These are phyloP conservation scores for Bombardia bombarda DNA, from an alignment of 495 filamentous ascomycete genomes.

Conservation along the genomic window DNA sequence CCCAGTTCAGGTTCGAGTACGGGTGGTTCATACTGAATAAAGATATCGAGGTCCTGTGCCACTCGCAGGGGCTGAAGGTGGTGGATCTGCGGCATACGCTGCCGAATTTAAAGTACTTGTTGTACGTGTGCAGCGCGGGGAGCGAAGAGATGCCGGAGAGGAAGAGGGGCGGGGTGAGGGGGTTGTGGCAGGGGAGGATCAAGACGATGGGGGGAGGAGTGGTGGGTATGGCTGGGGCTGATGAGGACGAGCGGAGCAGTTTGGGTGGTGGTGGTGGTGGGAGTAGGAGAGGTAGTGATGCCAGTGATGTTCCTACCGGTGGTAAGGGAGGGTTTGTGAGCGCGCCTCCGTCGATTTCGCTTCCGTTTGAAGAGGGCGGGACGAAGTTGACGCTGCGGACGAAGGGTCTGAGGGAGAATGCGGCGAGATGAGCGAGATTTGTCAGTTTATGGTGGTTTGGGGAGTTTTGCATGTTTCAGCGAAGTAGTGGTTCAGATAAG, in stretches of 20 bases:
- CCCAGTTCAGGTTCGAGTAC: slow-evolving; percentile 87
- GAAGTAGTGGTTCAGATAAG: too few relatives aligned
- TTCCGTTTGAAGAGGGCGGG: slow-evolving; percentile 33
- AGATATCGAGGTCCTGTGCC: slow-evolving; percentile 79
- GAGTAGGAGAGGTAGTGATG: slow-evolving; percentile 41
- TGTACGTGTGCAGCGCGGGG: slow-evolving; percentile 76
- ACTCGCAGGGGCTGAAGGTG: slow-evolving; percentile 61
- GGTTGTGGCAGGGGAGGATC: slow-evolving; percentile 43
- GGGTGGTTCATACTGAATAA: slow-evolving; percentile 92
- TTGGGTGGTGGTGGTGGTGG: slow-evolving; percentile 17
- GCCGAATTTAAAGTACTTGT: slow-evolving; percentile 86
- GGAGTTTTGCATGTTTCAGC: too few relatives aligned
- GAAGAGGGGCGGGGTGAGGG: slow-evolving; percentile 69
- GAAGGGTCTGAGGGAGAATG: slow-evolving; percentile 40
- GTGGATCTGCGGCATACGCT: slow-evolving; percentile 86
- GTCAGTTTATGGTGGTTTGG: too few relatives aligned
- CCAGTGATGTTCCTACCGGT: slow-evolving; percentile 23
- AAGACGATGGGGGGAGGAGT: slow-evolving; percentile 17
- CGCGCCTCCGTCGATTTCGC: slow-evolving; percentile 7
- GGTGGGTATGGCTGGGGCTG: slow-evolving; percentile 15
- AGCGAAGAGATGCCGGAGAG: slow-evolving; percentile 67
- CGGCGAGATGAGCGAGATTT: slow-evolving; percentile 14
- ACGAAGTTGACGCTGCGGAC: slow-evolving; percentile 35
- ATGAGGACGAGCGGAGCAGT: slow-evolving; percentile 32
- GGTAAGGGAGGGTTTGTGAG: not conserved